Evolutionary conservation across 768 basidiomycete species (phyloP).

Genomic region (Gelatoporia subvermispora): DNA sequence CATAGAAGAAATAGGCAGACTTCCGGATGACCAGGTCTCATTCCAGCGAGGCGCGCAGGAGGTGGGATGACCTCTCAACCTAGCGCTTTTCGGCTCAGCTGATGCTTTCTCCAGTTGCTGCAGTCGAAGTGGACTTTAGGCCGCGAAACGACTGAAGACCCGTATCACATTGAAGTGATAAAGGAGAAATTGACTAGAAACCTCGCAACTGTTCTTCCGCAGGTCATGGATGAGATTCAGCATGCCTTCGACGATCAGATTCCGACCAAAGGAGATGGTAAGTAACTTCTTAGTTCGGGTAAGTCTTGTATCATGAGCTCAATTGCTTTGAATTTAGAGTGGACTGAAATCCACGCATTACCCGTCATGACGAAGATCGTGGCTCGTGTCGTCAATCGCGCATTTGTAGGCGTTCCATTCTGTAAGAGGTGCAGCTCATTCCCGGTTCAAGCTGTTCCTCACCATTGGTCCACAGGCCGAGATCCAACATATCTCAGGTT

Average conservation of each 20-base stretch:
- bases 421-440: conserved; percentile 5
- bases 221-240: conserved; percentile 18
- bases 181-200: conserved; percentile 22
- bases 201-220: conserved; percentile 14
- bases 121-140: conserved; percentile 33
- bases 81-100: conserved; percentile 15
- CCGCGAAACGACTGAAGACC: conserved; percentile 2
- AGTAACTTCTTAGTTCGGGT: background rate
- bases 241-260: background rate
- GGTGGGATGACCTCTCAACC: conserved; percentile 24
- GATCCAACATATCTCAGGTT: conserved; percentile 7
- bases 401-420: conserved; percentile 13
- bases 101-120: conserved; percentile 9
- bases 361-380: conserved; percentile 10
- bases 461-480: conserved; percentile 5
- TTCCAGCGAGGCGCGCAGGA: conserved; percentile 34
- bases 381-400: conserved; percentile 12
- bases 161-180: conserved; percentile 17
- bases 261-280: background rate
- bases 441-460: too few relatives aligned
- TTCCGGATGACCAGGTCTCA: conserved; percentile 40
- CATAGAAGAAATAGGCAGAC: conserved; percentile 47
- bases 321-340: background rate
- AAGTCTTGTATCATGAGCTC: too few relatives aligned
- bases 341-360: conserved; percentile 1